These are phyloP conservation scores for Colletotrichum noveboracense DNA, from an alignment of 2,329 filamentous ascomycete genomes.

Conservation along the genomic window DNA sequence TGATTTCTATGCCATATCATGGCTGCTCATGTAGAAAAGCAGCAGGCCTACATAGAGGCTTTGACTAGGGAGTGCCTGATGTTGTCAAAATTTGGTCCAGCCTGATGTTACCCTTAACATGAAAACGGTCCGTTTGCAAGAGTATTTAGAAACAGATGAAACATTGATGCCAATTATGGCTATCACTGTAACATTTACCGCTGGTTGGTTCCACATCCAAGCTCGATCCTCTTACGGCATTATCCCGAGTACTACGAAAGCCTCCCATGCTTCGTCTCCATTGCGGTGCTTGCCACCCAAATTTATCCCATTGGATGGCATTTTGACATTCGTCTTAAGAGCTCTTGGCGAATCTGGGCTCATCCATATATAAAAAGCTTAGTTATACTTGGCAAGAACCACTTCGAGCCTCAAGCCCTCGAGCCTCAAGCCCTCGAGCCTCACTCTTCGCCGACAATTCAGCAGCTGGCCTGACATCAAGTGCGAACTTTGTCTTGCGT, in stretches of 20 bases:
- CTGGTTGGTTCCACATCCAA: background rate
- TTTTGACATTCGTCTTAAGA: background rate
- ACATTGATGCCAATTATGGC: background rate
- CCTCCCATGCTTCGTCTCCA: background rate
- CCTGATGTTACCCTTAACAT: background rate
- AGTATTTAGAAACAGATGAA: background rate
- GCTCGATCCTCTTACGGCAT: background rate
- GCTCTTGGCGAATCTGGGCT: background rate
- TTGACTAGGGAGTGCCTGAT: background rate
- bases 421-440: background rate
- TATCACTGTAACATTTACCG: background rate
- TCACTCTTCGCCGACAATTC: background rate
- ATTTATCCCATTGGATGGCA: background rate
- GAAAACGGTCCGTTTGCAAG: background rate
- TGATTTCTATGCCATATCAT: background rate
- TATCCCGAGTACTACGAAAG: background rate
- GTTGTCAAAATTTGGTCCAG: background rate
- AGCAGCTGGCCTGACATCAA: background rate
- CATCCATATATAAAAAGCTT: background rate
- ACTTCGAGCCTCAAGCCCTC: background rate
- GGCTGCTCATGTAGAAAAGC: fast-evolving
- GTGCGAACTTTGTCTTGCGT: background rate
- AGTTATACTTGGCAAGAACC: background rate
- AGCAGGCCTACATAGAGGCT: background rate
- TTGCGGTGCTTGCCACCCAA: background rate